Evolutionary conservation across 1,139 yeast genomes (phyloP).

Genomic region (Nakaseomyces uthaithaninus): DNA sequence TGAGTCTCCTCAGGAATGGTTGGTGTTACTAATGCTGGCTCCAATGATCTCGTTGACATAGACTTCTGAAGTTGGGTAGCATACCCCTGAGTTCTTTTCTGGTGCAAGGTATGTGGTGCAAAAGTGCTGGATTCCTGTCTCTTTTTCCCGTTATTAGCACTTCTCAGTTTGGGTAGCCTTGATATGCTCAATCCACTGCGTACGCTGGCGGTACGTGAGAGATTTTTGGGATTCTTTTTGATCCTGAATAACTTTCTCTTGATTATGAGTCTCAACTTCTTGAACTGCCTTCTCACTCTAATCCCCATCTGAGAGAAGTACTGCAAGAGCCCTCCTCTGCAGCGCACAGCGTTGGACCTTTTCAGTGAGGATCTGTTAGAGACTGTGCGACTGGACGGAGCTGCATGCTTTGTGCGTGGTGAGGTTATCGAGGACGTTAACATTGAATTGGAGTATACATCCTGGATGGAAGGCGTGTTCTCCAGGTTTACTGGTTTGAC

Average conservation of each 20-base stretch:
- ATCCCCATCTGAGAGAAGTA: conserved; percentile 25
- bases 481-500: conserved; percentile 1
- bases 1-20: neutral
- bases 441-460: neutral
- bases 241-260: conserved; percentile 15
- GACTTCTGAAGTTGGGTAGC: conserved; percentile 27
- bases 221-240: conserved; percentile 5
- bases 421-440: neutral
- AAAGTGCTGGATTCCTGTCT: conserved; percentile 11
- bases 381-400: neutral
- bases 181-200: conserved; percentile 10
- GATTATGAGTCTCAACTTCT: conserved; percentile 16
- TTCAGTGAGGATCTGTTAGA: conserved; percentile 15
- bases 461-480: neutral
- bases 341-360: conserved; percentile 30
- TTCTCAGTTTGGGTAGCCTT: conserved; percentile 6
- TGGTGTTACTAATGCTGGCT: conserved; percentile 13
- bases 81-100: conserved; percentile 26
- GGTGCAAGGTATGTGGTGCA: conserved; percentile 21
- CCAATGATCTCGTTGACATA: conserved; percentile 20
- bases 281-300: conserved; percentile 18
- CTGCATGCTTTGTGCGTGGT: neutral
- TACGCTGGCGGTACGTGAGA: conserved; percentile 12
- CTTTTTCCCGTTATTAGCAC: neutral
- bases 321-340: conserved; percentile 30